Base-by-base conservation (phyloP, 805 yeast species). In the Spathaspora passalidarum region DNA sequence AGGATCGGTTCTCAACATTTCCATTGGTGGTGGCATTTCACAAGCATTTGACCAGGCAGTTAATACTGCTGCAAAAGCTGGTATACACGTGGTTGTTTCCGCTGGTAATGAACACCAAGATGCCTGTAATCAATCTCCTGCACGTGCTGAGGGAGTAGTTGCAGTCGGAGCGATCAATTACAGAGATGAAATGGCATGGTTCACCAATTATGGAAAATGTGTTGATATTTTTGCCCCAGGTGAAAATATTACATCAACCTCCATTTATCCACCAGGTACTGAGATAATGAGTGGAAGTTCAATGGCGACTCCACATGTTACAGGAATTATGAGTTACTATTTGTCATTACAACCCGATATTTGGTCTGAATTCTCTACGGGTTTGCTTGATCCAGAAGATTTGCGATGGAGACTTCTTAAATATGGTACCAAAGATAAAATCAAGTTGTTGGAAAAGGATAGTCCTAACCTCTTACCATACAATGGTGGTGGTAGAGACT, bases 401-500 rank as follows among this genome's bases (percentile, higher is more conserved):
- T 70, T 79, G 63, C 79, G 79, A 71, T 68, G 73, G 68, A 72
- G 70, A 61, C 61, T 81, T 58, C 63, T 81, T 48, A 62, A 72
- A 26, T 81, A 63, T 57, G 82, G 81, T 52, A 75, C 84, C 26
- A 63, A 67, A 49, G 78, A 67, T 46, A 65, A 66, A 42, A 61
- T 81, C 53, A 51, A 65, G 16, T 80, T 72, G 56, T 62, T 81
- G 49, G 58, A 50, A 36, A 39, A 61, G 26, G 85, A 76, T 46
- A 81, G 84, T 36, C 84, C 84, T 44, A 81, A 81, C 63, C 61
- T 79, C 37, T 72, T 81, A 57, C 81, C 79, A 32, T 81, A 56
- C 73, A 81, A 81, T 60, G 86, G 84, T 51, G 85, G 76, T 49
- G 84, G n/a, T n/a, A n/a, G n/a, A n/a, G n/a, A n/a, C n/a, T 83